Percentiles rank a stretch among this genome's conserved stretches.
These are phyloP conservation scores for Colletotrichum gigasporum DNA, from an alignment of 2,329 filamentous ascomycete genomes.

Conservation along the genomic window DNA sequence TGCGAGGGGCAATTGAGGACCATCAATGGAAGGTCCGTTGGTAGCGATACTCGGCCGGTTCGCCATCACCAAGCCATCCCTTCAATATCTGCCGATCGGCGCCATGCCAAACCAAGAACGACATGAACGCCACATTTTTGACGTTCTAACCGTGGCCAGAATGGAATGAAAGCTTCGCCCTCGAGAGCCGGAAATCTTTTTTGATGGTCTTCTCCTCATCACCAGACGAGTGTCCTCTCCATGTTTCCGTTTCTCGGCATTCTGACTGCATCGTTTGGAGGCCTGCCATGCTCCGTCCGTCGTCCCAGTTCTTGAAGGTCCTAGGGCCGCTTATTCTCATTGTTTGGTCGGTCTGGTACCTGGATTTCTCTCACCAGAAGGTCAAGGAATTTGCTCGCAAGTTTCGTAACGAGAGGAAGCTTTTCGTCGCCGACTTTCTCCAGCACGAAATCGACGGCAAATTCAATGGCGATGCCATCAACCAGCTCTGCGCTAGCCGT, in stretches of 20 bases:
- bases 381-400: slow-evolving; percentile 38
- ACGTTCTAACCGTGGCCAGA: not conserved
- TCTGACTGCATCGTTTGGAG: not conserved
- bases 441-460: slow-evolving; percentile 42
- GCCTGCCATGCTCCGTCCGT: slow-evolving; percentile 33
- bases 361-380: slow-evolving; percentile 34
- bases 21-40: not conserved
- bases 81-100: slow-evolving; percentile 26
- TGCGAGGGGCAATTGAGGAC: not conserved
- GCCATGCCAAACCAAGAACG: slow-evolving; percentile 22
- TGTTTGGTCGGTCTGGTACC: slow-evolving; percentile 37
- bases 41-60: not conserved
- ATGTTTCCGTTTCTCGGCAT: not conserved
- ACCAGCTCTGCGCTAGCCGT: slow-evolving; percentile 45
- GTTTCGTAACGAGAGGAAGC: slow-evolving; percentile 42
- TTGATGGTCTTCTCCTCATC: not conserved
- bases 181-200: slow-evolving; percentile 6
- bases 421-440: slow-evolving; percentile 46
- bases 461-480: slow-evolving; percentile 42
- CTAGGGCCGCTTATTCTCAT: slow-evolving; percentile 35
- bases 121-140: slow-evolving; percentile 24
- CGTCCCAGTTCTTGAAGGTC: slow-evolving; percentile 36
- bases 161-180: too few relatives aligned
- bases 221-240: not conserved
- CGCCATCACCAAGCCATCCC: slow-evolving; percentile 29